Conservation (phyloP, 2,329 filamentous ascomycete genomes). For the Phialemonium atrogriseum region DNA sequence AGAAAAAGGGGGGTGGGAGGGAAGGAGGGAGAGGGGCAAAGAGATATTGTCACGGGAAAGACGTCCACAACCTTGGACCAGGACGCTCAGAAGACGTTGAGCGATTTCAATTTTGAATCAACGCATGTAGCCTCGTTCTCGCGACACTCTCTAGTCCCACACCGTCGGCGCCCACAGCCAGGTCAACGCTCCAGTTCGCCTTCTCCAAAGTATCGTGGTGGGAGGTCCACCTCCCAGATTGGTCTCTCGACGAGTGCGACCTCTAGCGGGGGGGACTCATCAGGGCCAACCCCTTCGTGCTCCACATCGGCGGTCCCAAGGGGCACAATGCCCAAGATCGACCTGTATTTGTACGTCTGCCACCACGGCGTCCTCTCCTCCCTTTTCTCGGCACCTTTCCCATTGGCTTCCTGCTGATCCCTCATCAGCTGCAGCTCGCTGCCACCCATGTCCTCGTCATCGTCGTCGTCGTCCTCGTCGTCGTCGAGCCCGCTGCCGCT, state of each 20-base stretch:
- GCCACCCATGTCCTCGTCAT: slow-evolving; percentile 22
- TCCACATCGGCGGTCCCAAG: slow-evolving; percentile 25
- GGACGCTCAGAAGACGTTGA: too few relatives aligned
- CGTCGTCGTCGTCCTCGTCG: slow-evolving; percentile 26
- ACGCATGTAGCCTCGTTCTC: too few relatives aligned
- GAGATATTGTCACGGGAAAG: too few relatives aligned
- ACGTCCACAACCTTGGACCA: too few relatives aligned
- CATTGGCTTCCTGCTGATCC: slow-evolving; percentile 28
- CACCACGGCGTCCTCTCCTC: slow-evolving; percentile 43
- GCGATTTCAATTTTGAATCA: too few relatives aligned
- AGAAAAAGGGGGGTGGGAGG: too few relatives aligned
- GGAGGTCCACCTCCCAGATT: slow-evolving; percentile 71
- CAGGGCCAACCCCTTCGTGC: slow-evolving; percentile 12
- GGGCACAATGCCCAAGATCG: slow-evolving; percentile 69
- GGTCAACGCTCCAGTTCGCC: slow-evolving; percentile 40
- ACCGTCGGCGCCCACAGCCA: slow-evolving; percentile 10
- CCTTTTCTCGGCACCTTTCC: slow-evolving; percentile 22
- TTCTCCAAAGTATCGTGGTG: slow-evolving; percentile 59
- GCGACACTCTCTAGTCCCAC: neutral
- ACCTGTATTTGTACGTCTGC: slow-evolving; percentile 87
- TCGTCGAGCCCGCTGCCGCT: slow-evolving; percentile 30
- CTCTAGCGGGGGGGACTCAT: slow-evolving; percentile 45
- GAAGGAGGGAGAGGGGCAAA: too few relatives aligned
- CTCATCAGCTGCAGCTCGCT: slow-evolving; percentile 20
- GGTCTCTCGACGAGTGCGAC: slow-evolving; percentile 85